A percentile compares a stretch with the other conserved stretches of the same genome.
phyloP scores from a whole-genome alignment of 1,139 yeast species.

The Magnusiomyces clavatus region DNA sequence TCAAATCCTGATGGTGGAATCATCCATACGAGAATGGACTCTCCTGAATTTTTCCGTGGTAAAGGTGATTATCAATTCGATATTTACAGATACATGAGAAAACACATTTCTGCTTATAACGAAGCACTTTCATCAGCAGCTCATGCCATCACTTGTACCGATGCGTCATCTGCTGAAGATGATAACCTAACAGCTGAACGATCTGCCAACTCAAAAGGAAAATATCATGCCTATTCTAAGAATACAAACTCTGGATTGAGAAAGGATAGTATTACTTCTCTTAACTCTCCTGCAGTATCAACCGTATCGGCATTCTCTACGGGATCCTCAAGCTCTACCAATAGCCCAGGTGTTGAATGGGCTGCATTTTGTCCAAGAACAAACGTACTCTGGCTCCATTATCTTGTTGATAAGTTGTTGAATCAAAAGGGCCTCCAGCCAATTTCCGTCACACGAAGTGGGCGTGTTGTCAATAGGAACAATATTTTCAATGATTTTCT shows the following conservation, averaged over 20 bases:
- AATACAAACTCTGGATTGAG: no score
- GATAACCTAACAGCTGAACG: background rate
- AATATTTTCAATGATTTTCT: slow-evolving; percentile 10
- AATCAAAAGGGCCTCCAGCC: slow-evolving; percentile 31
- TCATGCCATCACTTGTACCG: slow-evolving; percentile 7
- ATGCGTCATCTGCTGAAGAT: background rate
- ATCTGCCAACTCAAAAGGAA: background rate
- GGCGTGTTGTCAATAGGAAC: slow-evolving; percentile 18
- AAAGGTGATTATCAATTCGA: slow-evolving; percentile 47
- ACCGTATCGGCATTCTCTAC: slow-evolving; percentile 1
- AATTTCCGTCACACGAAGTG: slow-evolving; percentile 22
- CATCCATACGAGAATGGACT: slow-evolving; percentile 35
- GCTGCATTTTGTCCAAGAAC: slow-evolving; percentile 36
- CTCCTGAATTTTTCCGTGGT: slow-evolving; percentile 46
- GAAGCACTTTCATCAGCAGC: background rate
- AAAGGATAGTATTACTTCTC: no score
- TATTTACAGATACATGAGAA: slow-evolving; percentile 42
- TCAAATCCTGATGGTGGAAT: slow-evolving; percentile 20
- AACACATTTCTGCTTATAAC: slow-evolving; percentile 16
- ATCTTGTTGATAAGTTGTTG: slow-evolving; percentile 38
- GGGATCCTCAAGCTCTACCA: background rate
- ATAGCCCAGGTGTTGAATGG: slow-evolving; percentile 33
- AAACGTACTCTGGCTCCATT: slow-evolving; percentile 46
- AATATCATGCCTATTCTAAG: background rate
- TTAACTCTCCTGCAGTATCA: background rate